Evolutionary conservation across 306 rosid genomes (phyloP).

Genomic region (Cucumis cinereus): DNA sequence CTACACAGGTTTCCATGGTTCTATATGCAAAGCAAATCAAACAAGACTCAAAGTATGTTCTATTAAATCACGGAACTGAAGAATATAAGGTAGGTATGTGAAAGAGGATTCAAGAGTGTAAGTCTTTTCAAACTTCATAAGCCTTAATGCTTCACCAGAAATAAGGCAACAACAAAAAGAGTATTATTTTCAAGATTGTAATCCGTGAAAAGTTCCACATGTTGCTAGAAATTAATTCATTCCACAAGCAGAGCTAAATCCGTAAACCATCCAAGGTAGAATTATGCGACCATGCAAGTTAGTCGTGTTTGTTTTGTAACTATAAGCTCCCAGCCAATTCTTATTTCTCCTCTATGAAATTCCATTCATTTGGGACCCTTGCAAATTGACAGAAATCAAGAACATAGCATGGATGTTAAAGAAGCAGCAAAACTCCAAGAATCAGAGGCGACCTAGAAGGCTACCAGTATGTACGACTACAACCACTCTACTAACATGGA

Average conservation of each 20-base stretch:
- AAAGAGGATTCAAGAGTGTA: background rate
- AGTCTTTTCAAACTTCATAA: background rate
- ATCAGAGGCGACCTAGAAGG: background rate
- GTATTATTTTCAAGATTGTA: background rate
- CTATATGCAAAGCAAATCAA: background rate
- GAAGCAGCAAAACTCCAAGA: background rate
- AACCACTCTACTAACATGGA: background rate
- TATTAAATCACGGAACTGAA: background rate
- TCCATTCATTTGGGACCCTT: background rate
- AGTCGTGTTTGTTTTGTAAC: background rate
- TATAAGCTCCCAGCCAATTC: background rate
- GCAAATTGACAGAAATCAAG: background rate
- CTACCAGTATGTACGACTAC: too few relatives aligned
- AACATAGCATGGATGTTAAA: background rate
- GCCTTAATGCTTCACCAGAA: background rate
- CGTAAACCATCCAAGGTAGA: background rate
- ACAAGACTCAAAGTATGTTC: background rate
- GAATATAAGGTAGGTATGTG: background rate
- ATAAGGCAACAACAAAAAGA: background rate
- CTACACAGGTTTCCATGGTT: background rate
- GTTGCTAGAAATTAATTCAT: background rate
- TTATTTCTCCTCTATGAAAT: background rate
- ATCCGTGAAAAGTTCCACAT: background rate
- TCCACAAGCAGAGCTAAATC: background rate
- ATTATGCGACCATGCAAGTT: background rate